These are phyloP conservation scores for Chalciporus sphaerocephalus DNA, from an alignment of 768 basidiomycete species.

Conservation along the genomic window DNA sequence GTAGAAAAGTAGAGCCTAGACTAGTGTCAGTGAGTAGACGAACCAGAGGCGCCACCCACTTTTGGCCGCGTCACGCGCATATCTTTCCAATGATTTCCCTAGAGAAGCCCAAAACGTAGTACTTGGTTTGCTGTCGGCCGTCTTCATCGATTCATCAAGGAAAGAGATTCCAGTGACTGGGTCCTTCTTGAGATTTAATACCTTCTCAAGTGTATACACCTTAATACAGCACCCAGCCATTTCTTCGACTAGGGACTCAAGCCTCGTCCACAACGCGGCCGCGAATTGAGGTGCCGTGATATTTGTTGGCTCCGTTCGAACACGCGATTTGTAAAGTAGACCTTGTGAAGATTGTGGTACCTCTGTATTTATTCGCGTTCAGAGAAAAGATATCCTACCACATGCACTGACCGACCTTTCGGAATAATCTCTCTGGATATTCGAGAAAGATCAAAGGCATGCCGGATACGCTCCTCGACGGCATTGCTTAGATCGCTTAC, in stretches of 20 bases:
- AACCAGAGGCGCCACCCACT: constrained; percentile 39
- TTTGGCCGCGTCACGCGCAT: constrained; percentile 75
- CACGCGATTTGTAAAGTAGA: constrained; percentile 75
- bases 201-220: constrained; percentile 94
- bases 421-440: constrained; percentile 82
- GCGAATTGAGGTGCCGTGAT: constrained; percentile 85
- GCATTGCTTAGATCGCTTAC: constrained; percentile 76
- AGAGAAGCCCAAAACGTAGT: constrained; percentile 87
- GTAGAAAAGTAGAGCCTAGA: constrained; percentile 81
- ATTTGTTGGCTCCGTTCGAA: constrained; percentile 87
- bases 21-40: constrained; percentile 2
- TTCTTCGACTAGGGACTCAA: constrained; percentile 78
- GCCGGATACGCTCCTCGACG: constrained; percentile 75
- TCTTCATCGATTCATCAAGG: constrained; percentile 90
- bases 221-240: constrained; percentile 91
- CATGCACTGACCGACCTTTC: constrained; percentile 52
- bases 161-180: constrained; percentile 70
- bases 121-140: constrained; percentile 88
- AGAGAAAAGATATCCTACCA: not conserved
- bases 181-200: constrained; percentile 85
- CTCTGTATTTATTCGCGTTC: constrained; percentile 9
- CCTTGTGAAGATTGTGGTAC: constrained; percentile 29
- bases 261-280: constrained; percentile 46
- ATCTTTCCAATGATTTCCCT: constrained; percentile 74
- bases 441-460: constrained; percentile 80